phyloP scores from a whole-genome alignment of 2,329 filamentous ascomycete genomes.

The Celoporthe dispersa region DNA sequence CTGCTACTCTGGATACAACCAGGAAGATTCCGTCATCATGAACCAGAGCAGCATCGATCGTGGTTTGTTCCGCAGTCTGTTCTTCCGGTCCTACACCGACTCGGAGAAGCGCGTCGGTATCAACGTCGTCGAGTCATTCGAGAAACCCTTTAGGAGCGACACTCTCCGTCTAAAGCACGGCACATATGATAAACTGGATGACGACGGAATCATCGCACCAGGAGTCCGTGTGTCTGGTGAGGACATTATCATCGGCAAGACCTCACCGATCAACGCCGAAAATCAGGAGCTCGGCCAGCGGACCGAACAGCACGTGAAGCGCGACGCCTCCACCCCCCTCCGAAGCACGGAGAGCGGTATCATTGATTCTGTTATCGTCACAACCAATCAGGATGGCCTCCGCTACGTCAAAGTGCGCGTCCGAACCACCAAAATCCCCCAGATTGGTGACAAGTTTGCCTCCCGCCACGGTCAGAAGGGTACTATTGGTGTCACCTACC shows the following conservation, averaged over 20 bases:
- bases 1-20: constrained; percentile 98
- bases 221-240: constrained; percentile 95
- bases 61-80: constrained; percentile 94
- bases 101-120: constrained; percentile 96
- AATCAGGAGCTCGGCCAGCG: constrained; percentile 92
- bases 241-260: constrained; percentile 99
- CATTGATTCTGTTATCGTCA: constrained; percentile 89
- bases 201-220: constrained; percentile 92
- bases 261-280: constrained; percentile 89
- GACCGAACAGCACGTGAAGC: constrained; percentile 86
- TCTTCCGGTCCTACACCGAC: constrained; percentile 97
- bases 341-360: constrained; percentile 97
- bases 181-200: constrained; percentile 96
- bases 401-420: constrained; percentile 98
- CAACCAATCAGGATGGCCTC: constrained; percentile 91
- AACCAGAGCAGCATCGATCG: constrained; percentile 99
- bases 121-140: constrained; percentile 89
- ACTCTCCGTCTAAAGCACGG: constrained; percentile 93
- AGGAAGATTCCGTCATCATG: constrained; percentile 99
- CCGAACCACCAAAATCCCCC: constrained; percentile 94
- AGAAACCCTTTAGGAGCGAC: constrained; percentile 88
- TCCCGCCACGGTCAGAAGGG: constrained; percentile 99
- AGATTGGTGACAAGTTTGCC: constrained; percentile 99
- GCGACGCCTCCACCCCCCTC: constrained; percentile 93
- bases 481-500: constrained; percentile 97